These are phyloP conservation scores for Tephrocybe sp. DNA, from an alignment of 768 basidiomycete genomes.

Conservation along the genomic window DNA sequence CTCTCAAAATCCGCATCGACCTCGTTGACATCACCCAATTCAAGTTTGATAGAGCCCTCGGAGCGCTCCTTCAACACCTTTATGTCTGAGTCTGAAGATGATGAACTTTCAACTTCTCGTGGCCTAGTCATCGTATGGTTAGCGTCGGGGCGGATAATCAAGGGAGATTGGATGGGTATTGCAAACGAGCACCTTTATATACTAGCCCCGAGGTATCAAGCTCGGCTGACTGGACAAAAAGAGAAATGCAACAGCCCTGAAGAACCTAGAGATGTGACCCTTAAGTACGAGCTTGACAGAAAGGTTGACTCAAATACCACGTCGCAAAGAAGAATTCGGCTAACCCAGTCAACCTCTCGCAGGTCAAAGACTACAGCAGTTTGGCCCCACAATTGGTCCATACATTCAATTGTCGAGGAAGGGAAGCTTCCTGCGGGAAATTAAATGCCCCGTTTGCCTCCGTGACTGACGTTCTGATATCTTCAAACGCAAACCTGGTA, in stretches of 20 bases:
- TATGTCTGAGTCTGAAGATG: constrained; percentile 12
- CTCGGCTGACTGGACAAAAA: constrained; percentile 9
- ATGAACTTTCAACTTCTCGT: constrained; percentile 2
- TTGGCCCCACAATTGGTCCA: background rate
- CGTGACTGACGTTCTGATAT: background rate
- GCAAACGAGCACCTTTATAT: constrained; percentile 12
- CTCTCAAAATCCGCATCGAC: constrained; percentile 29
- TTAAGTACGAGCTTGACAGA: constrained; percentile 10
- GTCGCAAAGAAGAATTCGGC: constrained; percentile 9
- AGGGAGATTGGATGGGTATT: background rate
- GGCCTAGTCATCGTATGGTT: constrained; percentile 11
- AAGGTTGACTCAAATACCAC: constrained; percentile 12
- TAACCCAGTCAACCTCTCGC: constrained; percentile 1
- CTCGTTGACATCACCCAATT: constrained; percentile 7
- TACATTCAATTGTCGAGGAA: background rate
- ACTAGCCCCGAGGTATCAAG: constrained; percentile 7
- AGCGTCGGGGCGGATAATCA: background rate
- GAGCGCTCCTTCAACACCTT: constrained; percentile 10
- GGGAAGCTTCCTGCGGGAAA: background rate
- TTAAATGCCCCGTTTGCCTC: background rate
- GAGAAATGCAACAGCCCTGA: constrained; percentile 14
- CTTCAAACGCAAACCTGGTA: background rate
- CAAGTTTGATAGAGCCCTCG: constrained; percentile 12
- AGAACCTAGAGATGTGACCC: constrained; percentile 12
- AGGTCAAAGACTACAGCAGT: constrained; percentile 2